Conservation (phyloP, 306 rosid genomes). For the Trifolium dubium region DNA sequence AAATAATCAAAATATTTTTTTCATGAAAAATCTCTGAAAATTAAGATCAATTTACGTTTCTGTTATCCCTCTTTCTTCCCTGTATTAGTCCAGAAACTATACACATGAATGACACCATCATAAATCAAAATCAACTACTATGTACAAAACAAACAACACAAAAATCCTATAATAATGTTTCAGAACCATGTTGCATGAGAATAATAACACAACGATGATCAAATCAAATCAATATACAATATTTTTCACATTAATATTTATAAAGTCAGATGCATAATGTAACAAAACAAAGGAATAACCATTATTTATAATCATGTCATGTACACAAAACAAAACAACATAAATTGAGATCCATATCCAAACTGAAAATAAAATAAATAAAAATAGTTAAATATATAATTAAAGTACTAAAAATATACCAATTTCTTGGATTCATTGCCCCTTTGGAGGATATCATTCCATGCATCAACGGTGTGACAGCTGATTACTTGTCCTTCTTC, state of each 20-base stretch:
- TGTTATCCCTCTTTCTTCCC: background rate
- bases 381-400: background rate
- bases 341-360: slow-evolving; percentile 39
- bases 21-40: background rate
- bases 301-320: slow-evolving; percentile 26
- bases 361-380: background rate
- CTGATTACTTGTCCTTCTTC: slow-evolving; percentile 78
- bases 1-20: no score
- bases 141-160: background rate
- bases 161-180: slow-evolving; percentile 10
- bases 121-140: background rate
- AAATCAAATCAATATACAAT: slow-evolving; percentile 26
- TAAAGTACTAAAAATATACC: background rate
- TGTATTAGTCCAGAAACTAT: background rate
- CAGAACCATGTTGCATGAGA: background rate
- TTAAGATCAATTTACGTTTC: background rate
- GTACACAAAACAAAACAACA: slow-evolving; percentile 22
- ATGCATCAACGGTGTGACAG: slow-evolving; percentile 67
- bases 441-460: slow-evolving; percentile 64
- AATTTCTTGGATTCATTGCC: slow-evolving; percentile 71
- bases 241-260: background rate
- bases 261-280: background rate
- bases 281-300: slow-evolving; percentile 19
- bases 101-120: background rate
- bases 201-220: slow-evolving; percentile 8